A percentile compares a stretch with the other conserved stretches of the same genome.
phyloP scores from a whole-genome alignment of 805 yeast genomes.

The Kodamaea laetipori region DNA sequence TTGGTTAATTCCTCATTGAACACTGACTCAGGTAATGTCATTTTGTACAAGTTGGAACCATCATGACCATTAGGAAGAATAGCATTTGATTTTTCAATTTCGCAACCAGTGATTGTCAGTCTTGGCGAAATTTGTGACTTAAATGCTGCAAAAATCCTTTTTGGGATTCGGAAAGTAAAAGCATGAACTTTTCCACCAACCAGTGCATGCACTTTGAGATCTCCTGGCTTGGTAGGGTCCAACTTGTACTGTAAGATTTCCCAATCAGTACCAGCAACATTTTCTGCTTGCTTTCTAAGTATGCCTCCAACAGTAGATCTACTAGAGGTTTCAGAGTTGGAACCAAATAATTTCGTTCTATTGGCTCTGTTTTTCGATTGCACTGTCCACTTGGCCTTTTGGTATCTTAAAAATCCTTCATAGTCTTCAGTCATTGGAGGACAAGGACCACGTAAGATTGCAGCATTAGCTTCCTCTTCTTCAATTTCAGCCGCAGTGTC shows the following conservation, averaged over 20 bases:
- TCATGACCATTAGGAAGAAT: conserved; percentile 70
- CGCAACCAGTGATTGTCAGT: conserved; percentile 39
- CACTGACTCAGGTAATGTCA: conserved; percentile 67
- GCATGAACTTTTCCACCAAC: conserved; percentile 74
- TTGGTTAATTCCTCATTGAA: conserved; percentile 58
- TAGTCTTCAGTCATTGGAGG: conserved; percentile 72
- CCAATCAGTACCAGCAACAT: conserved; percentile 79
- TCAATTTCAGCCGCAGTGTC: conserved; percentile 29
- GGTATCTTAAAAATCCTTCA: conserved; percentile 66
- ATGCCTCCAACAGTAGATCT: conserved; percentile 67
- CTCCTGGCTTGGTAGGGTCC: conserved; percentile 65
- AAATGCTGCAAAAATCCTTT: conserved; percentile 69
- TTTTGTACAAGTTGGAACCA: conserved; percentile 53
- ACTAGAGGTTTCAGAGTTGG: conserved; percentile 50
- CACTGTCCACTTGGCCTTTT: conserved; percentile 84
- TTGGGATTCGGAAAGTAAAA: conserved; percentile 72
- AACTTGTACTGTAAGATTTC: conserved; percentile 71
- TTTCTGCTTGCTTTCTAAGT: conserved; percentile 77
- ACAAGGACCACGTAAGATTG: conserved; percentile 51
- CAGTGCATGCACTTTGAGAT: conserved; percentile 67
- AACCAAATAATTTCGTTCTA: conserved; percentile 79
- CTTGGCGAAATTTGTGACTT: conserved; percentile 49
- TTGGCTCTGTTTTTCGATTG: conserved; percentile 73
- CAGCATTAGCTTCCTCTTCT: conserved; percentile 53
- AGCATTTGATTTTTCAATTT: conserved; percentile 59